These are phyloP conservation scores for Noccaea caerulescens DNA, from an alignment of 345 rosid species.

Conservation along the genomic window DNA sequence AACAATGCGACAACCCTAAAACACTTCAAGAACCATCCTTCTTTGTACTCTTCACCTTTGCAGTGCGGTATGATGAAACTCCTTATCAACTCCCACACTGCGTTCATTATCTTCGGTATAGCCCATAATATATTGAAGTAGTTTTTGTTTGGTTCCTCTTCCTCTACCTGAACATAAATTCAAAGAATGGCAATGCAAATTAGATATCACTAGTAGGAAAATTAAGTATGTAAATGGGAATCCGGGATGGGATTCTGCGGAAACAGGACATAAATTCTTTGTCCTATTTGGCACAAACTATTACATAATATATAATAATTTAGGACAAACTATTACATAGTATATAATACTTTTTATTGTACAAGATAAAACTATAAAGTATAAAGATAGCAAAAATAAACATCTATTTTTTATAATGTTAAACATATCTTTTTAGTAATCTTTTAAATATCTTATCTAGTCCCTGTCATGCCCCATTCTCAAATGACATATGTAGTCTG, in stretches of 20 bases:
- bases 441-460: neutral
- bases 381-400: neutral
- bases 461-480: too few relatives aligned
- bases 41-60: conserved; percentile 54
- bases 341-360: too few relatives aligned
- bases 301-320: neutral
- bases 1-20: conserved; percentile 53
- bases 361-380: neutral
- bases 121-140: conserved; percentile 55
- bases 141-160: conserved; percentile 75
- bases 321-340: too few relatives aligned
- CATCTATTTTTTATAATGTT: neutral
- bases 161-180: conserved; percentile 47
- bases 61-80: conserved; percentile 52
- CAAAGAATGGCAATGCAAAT: neutral
- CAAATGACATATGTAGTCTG: neutral
- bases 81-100: conserved; percentile 67
- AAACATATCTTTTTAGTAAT: neutral
- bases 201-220: neutral
- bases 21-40: conserved; percentile 55
- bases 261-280: neutral
- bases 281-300: neutral
- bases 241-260: neutral
- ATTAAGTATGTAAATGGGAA: neutral
- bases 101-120: conserved; percentile 53